A percentile compares a stretch with the other conserved stretches of the same genome.
Evolutionary conservation across 441 rosid species (phyloP).

Genomic region (Raphanus hybrid): DNA sequence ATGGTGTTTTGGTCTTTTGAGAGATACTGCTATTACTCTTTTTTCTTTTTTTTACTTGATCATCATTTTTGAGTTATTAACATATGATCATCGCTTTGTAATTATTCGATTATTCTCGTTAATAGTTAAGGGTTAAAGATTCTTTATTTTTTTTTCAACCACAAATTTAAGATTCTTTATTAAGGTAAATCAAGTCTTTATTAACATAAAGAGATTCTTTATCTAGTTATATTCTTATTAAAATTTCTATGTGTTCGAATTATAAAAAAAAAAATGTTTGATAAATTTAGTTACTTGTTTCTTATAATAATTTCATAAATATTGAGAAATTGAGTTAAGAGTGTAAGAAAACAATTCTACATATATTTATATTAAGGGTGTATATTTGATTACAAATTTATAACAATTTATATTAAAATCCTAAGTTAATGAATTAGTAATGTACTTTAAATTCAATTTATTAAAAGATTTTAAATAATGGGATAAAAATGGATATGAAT

Average conservation of each 20-base stretch:
- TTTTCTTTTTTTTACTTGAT: neutral
- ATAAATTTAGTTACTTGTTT: neutral
- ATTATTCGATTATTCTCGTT: constrained; percentile 13
- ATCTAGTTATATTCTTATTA: neutral
- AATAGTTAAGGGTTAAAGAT: constrained; percentile 6
- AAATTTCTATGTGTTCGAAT: neutral
- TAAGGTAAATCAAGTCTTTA: neutral
- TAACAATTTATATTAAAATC: too few relatives aligned
- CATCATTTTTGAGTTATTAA: constrained; percentile 28
- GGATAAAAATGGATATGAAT: too few relatives aligned
- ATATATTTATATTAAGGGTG: neutral
- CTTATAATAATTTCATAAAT: neutral
- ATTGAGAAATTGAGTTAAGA: neutral
- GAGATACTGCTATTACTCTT: constrained; percentile 16
- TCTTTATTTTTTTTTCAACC: neutral
- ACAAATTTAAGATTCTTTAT: constrained; percentile 9
- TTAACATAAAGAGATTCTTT: neutral
- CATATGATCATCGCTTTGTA: constrained; percentile 24
- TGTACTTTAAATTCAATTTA: too few relatives aligned
- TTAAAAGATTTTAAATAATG: neutral
- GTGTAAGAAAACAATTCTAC: neutral
- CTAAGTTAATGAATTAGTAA: too few relatives aligned
- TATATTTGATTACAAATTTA: neutral
- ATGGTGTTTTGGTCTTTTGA: constrained; percentile 39
- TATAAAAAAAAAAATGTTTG: neutral